Evolutionary conservation across 2,329 filamentous ascomycete species (phyloP).

Genomic region (Aspergillus melleus): DNA sequence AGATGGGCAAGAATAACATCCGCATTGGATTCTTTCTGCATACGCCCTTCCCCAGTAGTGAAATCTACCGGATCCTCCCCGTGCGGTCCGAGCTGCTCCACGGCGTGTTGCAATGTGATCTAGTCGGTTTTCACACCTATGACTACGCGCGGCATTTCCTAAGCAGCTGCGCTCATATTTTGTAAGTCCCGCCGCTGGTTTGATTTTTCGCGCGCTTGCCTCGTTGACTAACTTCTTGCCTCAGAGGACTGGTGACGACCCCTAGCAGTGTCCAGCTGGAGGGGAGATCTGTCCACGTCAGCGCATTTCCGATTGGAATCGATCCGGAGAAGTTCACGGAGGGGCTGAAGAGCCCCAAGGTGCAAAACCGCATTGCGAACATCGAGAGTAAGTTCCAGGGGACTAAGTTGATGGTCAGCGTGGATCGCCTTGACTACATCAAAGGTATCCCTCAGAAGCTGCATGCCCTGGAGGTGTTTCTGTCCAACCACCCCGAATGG

Average conservation of each 20-base stretch:
- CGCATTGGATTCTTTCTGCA: conserved; percentile 97
- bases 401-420: conserved; percentile 90
- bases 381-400: conserved; percentile 86
- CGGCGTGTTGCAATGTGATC: conserved; percentile 83
- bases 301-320: conserved; percentile 93
- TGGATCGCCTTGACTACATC: conserved; percentile 94
- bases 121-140: conserved; percentile 95
- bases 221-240: conserved; percentile 5
- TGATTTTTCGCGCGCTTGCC: conserved; percentile 8
- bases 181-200: conserved; percentile 50
- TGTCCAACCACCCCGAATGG: conserved; percentile 94
- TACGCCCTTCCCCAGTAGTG: conserved; percentile 89
- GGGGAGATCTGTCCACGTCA: conserved; percentile 79
- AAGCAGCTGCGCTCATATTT: conserved; percentile 85
- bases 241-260: conserved; percentile 60
- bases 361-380: conserved; percentile 78
- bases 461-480: conserved; percentile 88
- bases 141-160: conserved; percentile 94
- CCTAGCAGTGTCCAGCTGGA: conserved; percentile 89
- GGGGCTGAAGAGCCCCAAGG: conserved; percentile 75
- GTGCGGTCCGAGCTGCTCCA: conserved; percentile 82
- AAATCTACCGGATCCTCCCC: conserved; percentile 91
- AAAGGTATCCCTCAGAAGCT: conserved; percentile 96
- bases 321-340: conserved; percentile 93
- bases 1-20: conserved; percentile 72